Evolutionary conservation across 805 yeast species (phyloP), one percentile per base, ranked within the genome.

Genomic region (Candida boleticola): DNA sequence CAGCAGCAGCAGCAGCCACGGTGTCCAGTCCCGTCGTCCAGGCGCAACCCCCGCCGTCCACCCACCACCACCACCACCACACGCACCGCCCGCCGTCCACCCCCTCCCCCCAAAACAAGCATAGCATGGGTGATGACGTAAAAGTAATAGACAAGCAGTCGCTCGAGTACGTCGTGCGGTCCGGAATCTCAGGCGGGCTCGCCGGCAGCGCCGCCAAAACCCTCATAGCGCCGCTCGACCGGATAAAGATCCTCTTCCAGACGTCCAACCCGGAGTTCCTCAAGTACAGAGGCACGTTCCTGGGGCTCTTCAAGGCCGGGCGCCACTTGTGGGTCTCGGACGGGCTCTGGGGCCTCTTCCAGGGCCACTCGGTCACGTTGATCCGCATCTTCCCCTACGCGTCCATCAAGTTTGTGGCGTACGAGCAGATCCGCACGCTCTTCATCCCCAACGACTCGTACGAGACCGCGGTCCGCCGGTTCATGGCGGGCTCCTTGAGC

Each of bases 131-230:
- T 65, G 1, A 66, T 64, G 3, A 46, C 57, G 47, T 55, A n/a
- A 56, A 57, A 42, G 53, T 64, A 31, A 77, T 80, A 21, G 83
- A 86, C 55, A 88, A 84, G 52, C 84, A 78, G 40, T 81, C 89
- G 3, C 49, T 83, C 22, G 92, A 86, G 45, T 93, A 92, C 62
- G 81, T 93, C 14, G 45, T 88, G 29, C 74, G 89, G 47, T 83
- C 95, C 17, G 99, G 96, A 0, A 50, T 89, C 0, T 95, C 99
- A 0, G 99, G 99, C 16, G 99, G 99, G 2, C 53, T 87, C 3
- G 97, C 98, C 0, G 99, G 99, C 1, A 81, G 89, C 40, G 88
- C 93, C n/a, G 98, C 97, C 2, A 93, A 93, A 57, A 89, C 98
- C 0, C 70, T 90, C 42, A 87, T 93, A 34, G 99, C 99, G 0